Evolutionary conservation across 495 filamentous ascomycete species (phyloP), one percentile per base, ranked within the genome.

Genomic region (Halenospora varia): DNA sequence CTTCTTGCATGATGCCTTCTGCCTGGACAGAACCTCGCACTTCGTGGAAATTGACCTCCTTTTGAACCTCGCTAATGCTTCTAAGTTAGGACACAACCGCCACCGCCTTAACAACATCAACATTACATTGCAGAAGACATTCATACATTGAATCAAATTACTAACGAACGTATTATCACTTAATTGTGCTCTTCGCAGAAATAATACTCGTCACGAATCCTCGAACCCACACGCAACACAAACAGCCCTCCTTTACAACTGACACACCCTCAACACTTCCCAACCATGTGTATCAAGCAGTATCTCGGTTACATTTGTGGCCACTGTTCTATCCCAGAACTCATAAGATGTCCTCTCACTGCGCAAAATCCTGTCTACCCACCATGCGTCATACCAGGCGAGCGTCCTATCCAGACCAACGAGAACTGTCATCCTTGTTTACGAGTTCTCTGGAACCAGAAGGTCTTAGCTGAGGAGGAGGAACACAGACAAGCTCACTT

Each of bases 221-320:
- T n/a, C n/a, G n/a, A n/a, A n/a, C n/a, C n/a, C n/a, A n/a, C n/a
- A n/a, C n/a, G n/a, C n/a, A n/a, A n/a, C n/a, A n/a, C n/a, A n/a
- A n/a, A n/a, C n/a, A n/a, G n/a, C n/a, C n/a, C n/a, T 6, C 42
- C 42, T 45, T 17, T 9, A 48, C 20, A 54, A 44, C 42, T 46
- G 4, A 24, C 23, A 19, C 22, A 35, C 13, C 48, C 13, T 11
- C 23, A 3, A 25, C 2, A 3, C 22, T 10, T 15, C 15, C 13
- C 42, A 24, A 62, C 48, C 2, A 66, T 66, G 65, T 67, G 65
- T 47, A 56, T 64, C 46, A 64, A 64, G 39, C 51, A 61, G 19
- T 67, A 62, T 26, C 17, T 53, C 18, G 65, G 61, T 39, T 67
- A 60, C 45, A 58, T 6, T 13, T 67, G 65, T 44, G 65, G 65